A percentile compares a stretch with the other conserved stretches of the same genome.
Evolutionary conservation across 331 rosid species (phyloP).

Genomic region (Rhamnella rubrinervis): DNA sequence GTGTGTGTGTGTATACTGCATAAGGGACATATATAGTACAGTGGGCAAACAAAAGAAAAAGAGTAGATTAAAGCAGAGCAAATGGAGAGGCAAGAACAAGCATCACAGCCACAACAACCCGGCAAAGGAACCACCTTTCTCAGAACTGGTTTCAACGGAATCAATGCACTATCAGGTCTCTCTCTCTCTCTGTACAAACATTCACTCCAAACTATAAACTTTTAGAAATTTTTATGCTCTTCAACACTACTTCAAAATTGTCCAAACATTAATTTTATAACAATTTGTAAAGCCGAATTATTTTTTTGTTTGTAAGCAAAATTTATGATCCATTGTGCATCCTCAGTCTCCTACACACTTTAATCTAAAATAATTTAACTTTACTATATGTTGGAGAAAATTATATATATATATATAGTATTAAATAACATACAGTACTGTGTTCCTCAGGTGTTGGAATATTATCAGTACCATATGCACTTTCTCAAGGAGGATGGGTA

Average conservation of each 20-base stretch:
- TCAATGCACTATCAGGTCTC: conserved; percentile 74
- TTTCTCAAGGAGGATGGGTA: conserved; percentile 75
- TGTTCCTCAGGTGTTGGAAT: conserved; percentile 63
- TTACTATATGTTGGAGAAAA: neutral
- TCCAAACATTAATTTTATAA: too few relatives aligned
- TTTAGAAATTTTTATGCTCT: neutral
- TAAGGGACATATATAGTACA: too few relatives aligned
- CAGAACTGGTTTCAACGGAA: conserved; percentile 72
- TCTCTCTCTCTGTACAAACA: conserved; percentile 1
- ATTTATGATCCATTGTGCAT: too few relatives aligned
- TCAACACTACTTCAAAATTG: too few relatives aligned
- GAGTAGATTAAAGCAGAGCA: conserved; percentile 2
- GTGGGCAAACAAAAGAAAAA: conserved; percentile 4
- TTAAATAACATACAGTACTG: neutral
- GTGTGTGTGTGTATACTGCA: too few relatives aligned
- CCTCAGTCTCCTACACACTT: neutral
- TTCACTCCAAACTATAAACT: neutral
- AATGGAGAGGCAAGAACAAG: conserved; percentile 53
- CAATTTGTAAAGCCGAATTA: too few relatives aligned
- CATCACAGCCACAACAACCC: conserved; percentile 25
- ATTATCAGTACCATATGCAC: conserved; percentile 71
- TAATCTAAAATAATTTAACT: too few relatives aligned
- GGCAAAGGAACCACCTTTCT: conserved; percentile 42
- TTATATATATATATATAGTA: neutral
- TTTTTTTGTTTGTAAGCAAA: too few relatives aligned